Base-by-base conservation (phyloP, 192 early-diverging fungal genomes). In the Coemansia nantahalensis region DNA sequence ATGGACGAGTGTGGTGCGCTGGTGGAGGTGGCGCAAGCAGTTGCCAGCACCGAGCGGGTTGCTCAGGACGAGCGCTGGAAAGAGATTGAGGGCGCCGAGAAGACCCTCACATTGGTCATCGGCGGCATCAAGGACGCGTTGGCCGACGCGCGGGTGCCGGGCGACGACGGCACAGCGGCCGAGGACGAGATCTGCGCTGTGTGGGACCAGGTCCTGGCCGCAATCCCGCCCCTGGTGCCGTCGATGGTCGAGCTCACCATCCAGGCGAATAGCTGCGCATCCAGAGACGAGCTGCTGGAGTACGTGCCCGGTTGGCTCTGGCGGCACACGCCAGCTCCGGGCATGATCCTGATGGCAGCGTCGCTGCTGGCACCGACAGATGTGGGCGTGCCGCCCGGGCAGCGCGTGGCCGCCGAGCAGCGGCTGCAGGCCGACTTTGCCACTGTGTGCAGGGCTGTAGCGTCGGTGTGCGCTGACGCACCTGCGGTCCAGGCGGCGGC, bases 91-190 rank as follows among this genome's bases (percentile, higher is more conserved):
- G 52, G 65, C 8, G 65, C 57, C 5, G 72, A 76, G 32, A 76
- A 76, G 50, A 76, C 72, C 6, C 39, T 76, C 21, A 59, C 63
- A 54, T 56, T 76, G 1, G 62, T 68, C 16, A 56, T 76, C 26
- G 66, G 66, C 22, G 58, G 66, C 14, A 54, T 69, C 45, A 69
- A 69, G 41, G 66, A 69, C 22, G 43, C 62, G 31, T 38, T 65
- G 26, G 28, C 44, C 11, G 59, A 56, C n/a, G 26, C 42, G 37
- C 34, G 13, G 2, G 33, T 18, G n/a, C 19, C 45, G 21, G 41
- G 45, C n/a, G 40, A 48, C 9, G 47, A 62, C 26, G 7, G 26
- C 26, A 28, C 7, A 28, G 26, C n/a, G 15, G 40, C 39, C 16
- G 65, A 68, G 15, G 53, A 41, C 16, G 72, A 76, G 21, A 61